phyloP scores from a whole-genome alignment of 768 basidiomycete species.

The Pulveroboletus ravenelii region DNA sequence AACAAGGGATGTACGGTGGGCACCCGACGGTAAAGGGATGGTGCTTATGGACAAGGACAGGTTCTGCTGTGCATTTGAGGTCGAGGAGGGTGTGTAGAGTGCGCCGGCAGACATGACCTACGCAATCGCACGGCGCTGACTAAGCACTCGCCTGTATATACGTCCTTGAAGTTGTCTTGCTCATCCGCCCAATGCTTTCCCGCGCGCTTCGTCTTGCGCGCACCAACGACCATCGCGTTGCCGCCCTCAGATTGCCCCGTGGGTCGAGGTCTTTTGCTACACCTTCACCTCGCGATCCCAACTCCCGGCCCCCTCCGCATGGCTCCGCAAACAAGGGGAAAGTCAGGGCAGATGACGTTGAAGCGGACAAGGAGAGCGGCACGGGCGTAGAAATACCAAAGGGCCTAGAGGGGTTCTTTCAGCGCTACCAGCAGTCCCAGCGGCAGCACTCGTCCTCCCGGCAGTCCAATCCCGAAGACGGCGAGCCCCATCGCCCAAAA shows the following conservation, averaged over 20 bases:
- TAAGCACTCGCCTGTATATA: constrained; percentile 10
- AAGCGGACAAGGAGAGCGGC: constrained; percentile 30
- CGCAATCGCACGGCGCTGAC: constrained; percentile 10
- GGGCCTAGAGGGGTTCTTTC: constrained; percentile 75
- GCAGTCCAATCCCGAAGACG: constrained; percentile 27
- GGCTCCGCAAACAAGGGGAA: constrained; percentile 28
- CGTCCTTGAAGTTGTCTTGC: background rate
- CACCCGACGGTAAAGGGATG: constrained; percentile 82
- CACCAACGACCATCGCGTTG: constrained; percentile 39
- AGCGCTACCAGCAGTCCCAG: constrained; percentile 50
- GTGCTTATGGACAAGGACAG: constrained; percentile 68
- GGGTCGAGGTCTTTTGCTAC: constrained; percentile 46
- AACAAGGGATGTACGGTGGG: constrained; percentile 67
- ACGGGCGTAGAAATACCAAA: constrained; percentile 47
- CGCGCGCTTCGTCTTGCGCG: constrained; percentile 55
- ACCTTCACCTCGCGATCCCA: constrained; percentile 34
- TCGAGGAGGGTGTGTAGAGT: constrained; percentile 37
- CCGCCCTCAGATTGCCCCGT: constrained; percentile 29
- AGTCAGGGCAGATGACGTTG: constrained; percentile 30
- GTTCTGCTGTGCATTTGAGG: constrained; percentile 86
- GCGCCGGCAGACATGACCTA: background rate
- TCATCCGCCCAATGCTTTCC: constrained; percentile 46
- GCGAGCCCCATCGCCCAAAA: constrained; percentile 35
- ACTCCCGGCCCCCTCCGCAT: constrained; percentile 25
- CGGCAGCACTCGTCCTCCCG: constrained; percentile 26